Conservation (phyloP, 352 stramenopile species). For the Phytophthora citrophthora region DNA sequence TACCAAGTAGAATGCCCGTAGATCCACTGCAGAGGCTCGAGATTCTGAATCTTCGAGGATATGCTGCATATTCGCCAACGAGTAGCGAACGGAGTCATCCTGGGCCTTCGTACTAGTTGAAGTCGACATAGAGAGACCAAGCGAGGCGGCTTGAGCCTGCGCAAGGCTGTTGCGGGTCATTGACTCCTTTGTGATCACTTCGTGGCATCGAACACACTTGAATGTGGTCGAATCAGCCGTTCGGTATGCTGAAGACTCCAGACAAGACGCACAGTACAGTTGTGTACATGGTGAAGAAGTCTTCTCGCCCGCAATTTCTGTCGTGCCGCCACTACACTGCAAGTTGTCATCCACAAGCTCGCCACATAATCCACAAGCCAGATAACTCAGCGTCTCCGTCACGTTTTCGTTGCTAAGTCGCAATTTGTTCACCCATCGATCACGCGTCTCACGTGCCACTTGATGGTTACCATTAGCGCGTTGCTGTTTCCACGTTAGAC, state of each 20-base stretch:
- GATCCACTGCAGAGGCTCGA: conserved; percentile 43
- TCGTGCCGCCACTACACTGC: conserved; percentile 51
- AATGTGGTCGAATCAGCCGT: conserved; percentile 31
- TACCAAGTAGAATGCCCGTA: conserved; percentile 56
- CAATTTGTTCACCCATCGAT: conserved; percentile 54
- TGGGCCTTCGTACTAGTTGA: conserved; percentile 9
- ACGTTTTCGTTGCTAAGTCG: conserved; percentile 48
- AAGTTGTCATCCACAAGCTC: conserved; percentile 80
- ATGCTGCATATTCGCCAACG: conserved; percentile 56
- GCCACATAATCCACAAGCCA: conserved; percentile 77
- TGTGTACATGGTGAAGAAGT: conserved; percentile 53
- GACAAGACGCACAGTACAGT: conserved; percentile 73
- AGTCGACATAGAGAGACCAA: conserved; percentile 51
- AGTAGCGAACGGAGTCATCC: conserved; percentile 23
- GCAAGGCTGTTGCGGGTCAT: conserved; percentile 75
- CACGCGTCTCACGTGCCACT: conserved; percentile 35
- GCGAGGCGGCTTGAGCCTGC: conserved; percentile 59
- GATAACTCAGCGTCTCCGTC: conserved; percentile 52
- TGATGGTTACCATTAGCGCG: conserved; percentile 24
- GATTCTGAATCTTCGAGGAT: conserved; percentile 46
- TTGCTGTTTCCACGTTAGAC: conserved; percentile 55
- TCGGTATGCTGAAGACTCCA: conserved; percentile 40
- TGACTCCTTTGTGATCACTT: conserved; percentile 39
- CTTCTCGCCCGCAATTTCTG: conserved; percentile 15
- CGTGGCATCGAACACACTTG: conserved; percentile 65